These are phyloP conservation scores for Boletellus deceptivus DNA, from an alignment of 1,284 basidiomycete species.

Conservation along the genomic window DNA sequence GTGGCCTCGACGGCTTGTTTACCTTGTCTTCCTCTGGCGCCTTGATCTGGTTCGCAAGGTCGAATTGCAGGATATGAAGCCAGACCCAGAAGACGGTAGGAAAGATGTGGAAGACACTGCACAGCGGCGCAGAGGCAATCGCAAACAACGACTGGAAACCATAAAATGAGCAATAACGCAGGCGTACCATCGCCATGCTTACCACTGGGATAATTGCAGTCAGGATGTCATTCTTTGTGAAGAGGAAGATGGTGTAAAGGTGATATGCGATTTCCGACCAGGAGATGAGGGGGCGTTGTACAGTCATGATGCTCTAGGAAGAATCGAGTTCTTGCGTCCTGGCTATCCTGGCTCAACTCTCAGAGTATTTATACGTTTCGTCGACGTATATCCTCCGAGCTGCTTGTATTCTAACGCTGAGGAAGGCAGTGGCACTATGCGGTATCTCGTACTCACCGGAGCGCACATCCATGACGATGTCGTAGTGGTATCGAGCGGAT, in stretches of 20 bases:
- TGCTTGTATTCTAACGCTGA: background rate
- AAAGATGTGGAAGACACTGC: slow-evolving; percentile 18
- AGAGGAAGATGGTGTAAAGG: slow-evolving; percentile 36
- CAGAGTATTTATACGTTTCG: slow-evolving; percentile 13
- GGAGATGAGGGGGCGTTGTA: too few species aligned
- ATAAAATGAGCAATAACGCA: slow-evolving; percentile 2
- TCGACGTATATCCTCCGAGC: background rate
- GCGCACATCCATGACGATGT: background rate
- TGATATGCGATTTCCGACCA: slow-evolving; percentile 23
- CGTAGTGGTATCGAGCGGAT: background rate
- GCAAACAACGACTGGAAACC: slow-evolving; percentile 37
- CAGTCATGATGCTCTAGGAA: background rate
- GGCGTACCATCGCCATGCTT: slow-evolving; percentile 3
- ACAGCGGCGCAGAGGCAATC: slow-evolving; percentile 32
- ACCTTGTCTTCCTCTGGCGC: slow-evolving; percentile 38
- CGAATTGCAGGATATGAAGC: slow-evolving; percentile 42
- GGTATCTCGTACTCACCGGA: background rate
- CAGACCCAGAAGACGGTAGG: slow-evolving; percentile 41
- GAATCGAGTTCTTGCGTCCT: background rate
- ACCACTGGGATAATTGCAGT: slow-evolving; percentile 42
- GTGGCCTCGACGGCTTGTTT: slow-evolving; percentile 42
- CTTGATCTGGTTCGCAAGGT: slow-evolving; percentile 43
- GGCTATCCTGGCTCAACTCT: background rate
- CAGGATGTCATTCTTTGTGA: slow-evolving; percentile 42
- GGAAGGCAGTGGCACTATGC: background rate